phyloP scores from a whole-genome alignment of 176 grass and related monocot genomes.

The Raddia guianensis region DNA sequence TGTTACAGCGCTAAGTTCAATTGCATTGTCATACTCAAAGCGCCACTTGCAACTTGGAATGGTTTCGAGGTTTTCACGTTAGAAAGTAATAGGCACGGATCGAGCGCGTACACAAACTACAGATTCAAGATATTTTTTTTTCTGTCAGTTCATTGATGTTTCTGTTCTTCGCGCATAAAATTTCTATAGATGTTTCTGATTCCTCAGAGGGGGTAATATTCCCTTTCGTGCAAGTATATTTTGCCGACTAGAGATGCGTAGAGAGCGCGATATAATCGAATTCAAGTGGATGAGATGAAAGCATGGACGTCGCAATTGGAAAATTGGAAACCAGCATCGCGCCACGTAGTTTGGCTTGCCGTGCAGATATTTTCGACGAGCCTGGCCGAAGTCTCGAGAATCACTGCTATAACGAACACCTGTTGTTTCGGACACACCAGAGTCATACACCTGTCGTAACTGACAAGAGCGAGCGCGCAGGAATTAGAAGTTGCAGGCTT shows the following conservation, averaged over 20 bases:
- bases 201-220: conserved; percentile 9
- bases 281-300: conserved; percentile 20
- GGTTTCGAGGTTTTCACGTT: neutral
- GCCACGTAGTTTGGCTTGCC: conserved; percentile 30
- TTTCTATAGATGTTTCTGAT: neutral
- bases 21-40: neutral
- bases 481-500: neutral
- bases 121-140: conserved; percentile 12
- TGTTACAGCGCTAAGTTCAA: too few species aligned
- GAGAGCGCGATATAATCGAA: neutral
- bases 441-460: conserved; percentile 18
- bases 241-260: neutral
- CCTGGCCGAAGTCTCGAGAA: conserved; percentile 19
- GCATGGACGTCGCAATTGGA: neutral
- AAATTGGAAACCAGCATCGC: neutral
- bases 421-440: neutral
- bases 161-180: too few species aligned
- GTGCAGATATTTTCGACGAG: conserved; percentile 35
- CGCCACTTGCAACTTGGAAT: neutral
- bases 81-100: neutral
- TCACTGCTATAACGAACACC: neutral
- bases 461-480: neutral
- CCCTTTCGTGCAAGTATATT: neutral
- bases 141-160: neutral
- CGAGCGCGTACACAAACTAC: neutral